Evolutionary conservation across 257 asterid species (phyloP), one percentile per base, ranked within the genome.

Genomic region (Anisodus tanguticus): DNA sequence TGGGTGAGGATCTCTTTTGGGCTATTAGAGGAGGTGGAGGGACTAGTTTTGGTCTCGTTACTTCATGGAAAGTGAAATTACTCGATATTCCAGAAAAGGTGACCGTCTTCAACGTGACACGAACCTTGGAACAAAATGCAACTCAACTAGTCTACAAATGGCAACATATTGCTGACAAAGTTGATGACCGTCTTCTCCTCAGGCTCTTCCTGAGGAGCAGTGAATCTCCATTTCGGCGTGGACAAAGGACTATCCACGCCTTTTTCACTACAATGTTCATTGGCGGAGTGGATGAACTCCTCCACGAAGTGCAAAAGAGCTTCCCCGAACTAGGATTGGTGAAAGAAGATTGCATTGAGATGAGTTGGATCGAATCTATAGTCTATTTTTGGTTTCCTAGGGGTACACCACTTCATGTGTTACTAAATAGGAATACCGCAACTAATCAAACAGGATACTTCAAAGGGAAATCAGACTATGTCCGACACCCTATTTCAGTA

Each of bases 381-480:
- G 35, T 49, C 39, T 81, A 26, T 10, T 82, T 64, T 47, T 2
- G n/a, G 53, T 15, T 45, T 31, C 53, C 77, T 6, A 8, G 45
- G 8, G 64, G 17, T 0, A 45, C 84, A 26, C 11, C 77, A 35
- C 6, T 10, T 41, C 47, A 64, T 0, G 79, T 13, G 55, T 66
- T 82, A 5, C 47, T 60, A 3, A 9, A 47, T 5, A 22, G 64
- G 26, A 26, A 22, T 8, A 54, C 6, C 57, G 3, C 59, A 72
- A 12, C 4, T 45, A 2, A 68, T 68, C 76, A 72, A 72, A 0
- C 0, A 0, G 62, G 26, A 15, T 64, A 31, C 64, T 82, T 82
- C 2, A 82, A 82, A 47, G 53, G 64, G 1, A 82, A 82, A 82
- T 82, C 84, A 3, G 84, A 82, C 11, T 66, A 66, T 47, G 84